Percentiles rank a stretch among this genome's conserved stretches.
Conservation (phyloP, 148 eudicot genomes). For the Cornus controversa region DNA sequence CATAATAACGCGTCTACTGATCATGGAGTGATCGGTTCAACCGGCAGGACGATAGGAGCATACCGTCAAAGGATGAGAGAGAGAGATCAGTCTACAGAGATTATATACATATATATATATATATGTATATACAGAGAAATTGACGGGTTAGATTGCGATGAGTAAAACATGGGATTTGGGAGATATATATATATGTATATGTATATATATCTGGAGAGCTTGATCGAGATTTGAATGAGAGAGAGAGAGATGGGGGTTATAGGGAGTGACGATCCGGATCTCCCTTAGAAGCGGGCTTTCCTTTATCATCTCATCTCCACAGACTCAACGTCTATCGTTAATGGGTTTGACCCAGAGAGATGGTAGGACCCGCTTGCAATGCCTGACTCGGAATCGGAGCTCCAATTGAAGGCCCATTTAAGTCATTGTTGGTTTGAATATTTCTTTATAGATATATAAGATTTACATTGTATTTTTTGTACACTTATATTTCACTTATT, state of each 20-base stretch:
- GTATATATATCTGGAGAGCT: too few relatives aligned
- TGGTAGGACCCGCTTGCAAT: background rate
- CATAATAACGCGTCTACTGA: background rate
- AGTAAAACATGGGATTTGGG: background rate
- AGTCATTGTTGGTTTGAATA: too few relatives aligned
- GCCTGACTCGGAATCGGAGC: too few relatives aligned
- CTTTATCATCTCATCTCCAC: background rate
- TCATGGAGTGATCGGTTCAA: background rate
- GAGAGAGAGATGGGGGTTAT: too few relatives aligned
- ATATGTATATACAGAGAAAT: background rate
- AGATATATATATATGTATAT: too few relatives aligned
- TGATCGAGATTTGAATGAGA: too few relatives aligned
- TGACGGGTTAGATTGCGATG: background rate
- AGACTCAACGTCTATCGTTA: background rate
- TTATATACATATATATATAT: too few relatives aligned
- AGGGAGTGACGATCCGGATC: background rate
- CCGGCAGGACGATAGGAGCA: background rate
- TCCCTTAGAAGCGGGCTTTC: background rate
- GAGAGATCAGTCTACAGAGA: background rate
- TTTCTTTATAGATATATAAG: too few relatives aligned
- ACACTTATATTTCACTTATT: too few relatives aligned
- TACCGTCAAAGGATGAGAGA: background rate
- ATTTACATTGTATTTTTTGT: too few relatives aligned
- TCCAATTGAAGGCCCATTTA: too few relatives aligned
- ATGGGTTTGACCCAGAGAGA: background rate